A percentile compares a stretch with the other conserved stretches of the same genome.
Evolutionary conservation across 1,139 yeast genomes (phyloP).

Genomic region (Blastobotrys apis): DNA sequence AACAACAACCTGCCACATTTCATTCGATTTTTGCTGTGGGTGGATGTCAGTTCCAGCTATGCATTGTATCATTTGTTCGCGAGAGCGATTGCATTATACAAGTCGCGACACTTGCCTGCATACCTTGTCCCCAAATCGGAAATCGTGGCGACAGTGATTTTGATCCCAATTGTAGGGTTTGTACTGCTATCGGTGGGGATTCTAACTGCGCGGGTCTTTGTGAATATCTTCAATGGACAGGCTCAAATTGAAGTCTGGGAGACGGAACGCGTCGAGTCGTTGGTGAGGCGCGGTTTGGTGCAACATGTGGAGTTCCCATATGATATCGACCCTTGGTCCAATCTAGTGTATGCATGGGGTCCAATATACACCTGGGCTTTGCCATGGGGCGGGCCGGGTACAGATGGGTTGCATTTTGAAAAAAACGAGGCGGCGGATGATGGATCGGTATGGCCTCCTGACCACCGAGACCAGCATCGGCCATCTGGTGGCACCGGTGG

Average conservation of each 20-base stretch:
- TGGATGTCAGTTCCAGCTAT: slow-evolving; percentile 51
- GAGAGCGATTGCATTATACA: slow-evolving; percentile 47
- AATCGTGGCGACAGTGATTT: slow-evolving; percentile 51
- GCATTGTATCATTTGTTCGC: slow-evolving; percentile 44
- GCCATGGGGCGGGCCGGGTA: slow-evolving; percentile 62
- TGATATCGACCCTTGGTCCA: slow-evolving; percentile 57
- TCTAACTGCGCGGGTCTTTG: slow-evolving; percentile 57
- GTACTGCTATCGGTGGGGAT: slow-evolving; percentile 55
- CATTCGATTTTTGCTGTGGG: slow-evolving; percentile 69
- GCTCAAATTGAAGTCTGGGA: slow-evolving; percentile 96
- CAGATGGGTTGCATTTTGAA: slow-evolving; percentile 49
- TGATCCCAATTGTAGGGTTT: slow-evolving; percentile 55
- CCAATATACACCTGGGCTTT: slow-evolving; percentile 48
- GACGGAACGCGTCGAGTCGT: slow-evolving; percentile 69
- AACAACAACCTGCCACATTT: slow-evolving; percentile 78
- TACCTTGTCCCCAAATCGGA: slow-evolving; percentile 54
- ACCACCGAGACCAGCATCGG: slow-evolving; percentile 53
- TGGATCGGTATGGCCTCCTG: slow-evolving; percentile 73
- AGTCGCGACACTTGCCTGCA: slow-evolving; percentile 53
- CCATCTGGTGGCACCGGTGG: neutral
- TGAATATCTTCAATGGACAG: slow-evolving; percentile 61
- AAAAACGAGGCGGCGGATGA: slow-evolving; percentile 54
- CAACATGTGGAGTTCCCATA: slow-evolving; percentile 63
- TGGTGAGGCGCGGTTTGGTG: slow-evolving; percentile 41
- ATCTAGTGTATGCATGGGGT: slow-evolving; percentile 43